phyloP scores from a whole-genome alignment of 2,329 filamentous ascomycete species.

The Blastomyces emzantsi region DNA sequence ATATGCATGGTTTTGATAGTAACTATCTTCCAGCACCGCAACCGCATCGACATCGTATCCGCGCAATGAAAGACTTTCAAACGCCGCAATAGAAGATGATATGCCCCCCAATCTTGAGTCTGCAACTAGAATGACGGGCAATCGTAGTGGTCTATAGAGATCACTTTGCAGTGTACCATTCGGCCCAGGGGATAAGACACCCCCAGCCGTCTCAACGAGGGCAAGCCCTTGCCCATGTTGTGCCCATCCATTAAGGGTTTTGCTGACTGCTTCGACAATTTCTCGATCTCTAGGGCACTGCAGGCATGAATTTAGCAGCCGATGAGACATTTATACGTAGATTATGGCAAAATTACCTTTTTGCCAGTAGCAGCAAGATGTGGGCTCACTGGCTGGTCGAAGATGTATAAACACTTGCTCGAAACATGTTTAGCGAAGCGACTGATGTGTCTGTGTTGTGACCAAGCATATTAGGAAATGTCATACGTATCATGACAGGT shows the following conservation, averaged over 20 bases:
- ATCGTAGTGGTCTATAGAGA: constrained; percentile 62
- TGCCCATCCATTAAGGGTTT: constrained; percentile 29
- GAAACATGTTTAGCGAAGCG: constrained; percentile 48
- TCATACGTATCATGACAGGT: background rate
- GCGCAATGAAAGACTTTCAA: constrained; percentile 65
- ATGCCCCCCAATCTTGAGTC: constrained; percentile 72
- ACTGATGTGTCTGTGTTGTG: constrained; percentile 49
- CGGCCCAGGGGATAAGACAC: constrained; percentile 69
- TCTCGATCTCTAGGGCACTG: constrained; percentile 45
- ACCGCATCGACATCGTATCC: constrained; percentile 68
- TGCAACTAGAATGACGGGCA: constrained; percentile 64
- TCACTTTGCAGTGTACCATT: constrained; percentile 70
- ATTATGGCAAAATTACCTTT: constrained; percentile 27
- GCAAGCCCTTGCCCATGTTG: constrained; percentile 13
- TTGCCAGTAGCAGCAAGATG: constrained; percentile 58
- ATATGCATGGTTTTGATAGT: constrained; percentile 61
- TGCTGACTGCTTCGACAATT: constrained; percentile 43
- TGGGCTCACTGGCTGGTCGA: constrained; percentile 64
- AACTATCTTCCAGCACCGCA: constrained; percentile 56
- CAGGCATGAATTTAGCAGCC: background rate
- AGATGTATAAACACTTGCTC: constrained; percentile 60
- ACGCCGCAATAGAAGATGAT: constrained; percentile 68
- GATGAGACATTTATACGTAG: background rate
- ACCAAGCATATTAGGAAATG: background rate
- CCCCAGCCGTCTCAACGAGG: constrained; percentile 66